Conservation (phyloP, 169 alveolate genomes). For the Plasmodium sp. region DNA sequence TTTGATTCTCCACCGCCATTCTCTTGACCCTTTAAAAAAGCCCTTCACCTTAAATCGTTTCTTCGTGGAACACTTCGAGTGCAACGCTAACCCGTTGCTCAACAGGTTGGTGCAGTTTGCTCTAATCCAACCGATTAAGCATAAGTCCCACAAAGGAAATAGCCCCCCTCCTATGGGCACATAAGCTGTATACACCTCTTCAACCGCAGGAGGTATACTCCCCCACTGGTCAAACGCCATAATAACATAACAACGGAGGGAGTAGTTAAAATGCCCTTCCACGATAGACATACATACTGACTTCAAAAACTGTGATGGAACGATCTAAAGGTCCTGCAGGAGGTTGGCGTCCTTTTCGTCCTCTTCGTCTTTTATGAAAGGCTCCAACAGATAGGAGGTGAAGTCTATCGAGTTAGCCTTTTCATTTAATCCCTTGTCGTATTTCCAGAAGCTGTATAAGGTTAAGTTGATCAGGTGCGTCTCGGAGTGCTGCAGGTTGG, state of each 20-base stretch:
- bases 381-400: slow-evolving; percentile 70
- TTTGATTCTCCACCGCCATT: not conserved
- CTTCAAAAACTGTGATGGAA: not conserved
- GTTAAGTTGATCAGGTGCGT: slow-evolving; percentile 61
- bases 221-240: not conserved
- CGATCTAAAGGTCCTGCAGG: slow-evolving; percentile 38
- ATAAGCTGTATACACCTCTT: not conserved
- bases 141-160: not conserved
- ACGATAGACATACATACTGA: not conserved
- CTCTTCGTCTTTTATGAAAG: slow-evolving; percentile 44
- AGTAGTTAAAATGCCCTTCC: not conserved
- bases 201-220: not conserved
- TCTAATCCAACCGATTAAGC: not conserved
- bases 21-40: not conserved
- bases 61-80: not conserved
- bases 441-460: slow-evolving; percentile 72
- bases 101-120: not conserved
- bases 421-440: slow-evolving; percentile 44
- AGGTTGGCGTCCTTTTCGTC: slow-evolving; percentile 42
- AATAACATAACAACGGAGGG: not conserved
- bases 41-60: not conserved
- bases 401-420: slow-evolving; percentile 29
- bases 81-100: not conserved
- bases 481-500: slow-evolving; percentile 61
- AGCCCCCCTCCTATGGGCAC: not conserved